Base-by-base conservation (phyloP, 2,329 filamentous ascomycete genomes). In the Aspergillus clavatus region DNA sequence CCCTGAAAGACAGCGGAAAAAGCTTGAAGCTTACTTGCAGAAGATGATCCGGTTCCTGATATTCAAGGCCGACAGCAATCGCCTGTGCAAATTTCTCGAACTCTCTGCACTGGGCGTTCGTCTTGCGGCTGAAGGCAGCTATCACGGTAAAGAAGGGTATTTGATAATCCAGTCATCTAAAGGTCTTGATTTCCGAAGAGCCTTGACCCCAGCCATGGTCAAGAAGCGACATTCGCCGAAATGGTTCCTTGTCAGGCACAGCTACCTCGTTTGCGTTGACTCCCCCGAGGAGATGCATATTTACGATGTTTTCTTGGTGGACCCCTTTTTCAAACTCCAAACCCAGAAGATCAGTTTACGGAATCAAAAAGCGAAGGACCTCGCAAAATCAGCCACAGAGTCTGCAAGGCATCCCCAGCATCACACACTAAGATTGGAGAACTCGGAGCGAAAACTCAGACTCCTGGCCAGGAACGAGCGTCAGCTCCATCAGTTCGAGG, bases 261-360 rank as follows among this genome's bases (percentile, higher is more conserved):
- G 89, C 71, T 98, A 98, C 61, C 84, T 98, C 48, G 91, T 95
- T 36, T 96, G 91, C 56, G 90, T 97, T n/a, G 91, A 97, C 63
- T 96, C 93, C 0, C 93, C 93, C 0, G 91, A 97, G 65, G 95
- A 95, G 58, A 95, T 97, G 86, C 91, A 95, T 60, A 94, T 97
- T 26, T 96, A 95, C 65, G 94, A 98, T 69, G 93, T 98, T 18
- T 97, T 96, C 66, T 77, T 98, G n/a, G 87, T 97, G 21, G 93
- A 98, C 62, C 79, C 86, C 1, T 84, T 87, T 58, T 98, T 98
- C 69, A 77, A 80, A 42, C 83, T 96, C 40, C 83, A 89, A 51
- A 82, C 86, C 44, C 89, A 89, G 68, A 63, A 78, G 74, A 57
- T 75, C 68, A 67, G 77, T 79, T 38, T 74, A 50, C 60, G 68